Evolutionary conservation across 192 early-diverging fungal genomes (phyloP).

Genomic region (Coemansia sp.): DNA sequence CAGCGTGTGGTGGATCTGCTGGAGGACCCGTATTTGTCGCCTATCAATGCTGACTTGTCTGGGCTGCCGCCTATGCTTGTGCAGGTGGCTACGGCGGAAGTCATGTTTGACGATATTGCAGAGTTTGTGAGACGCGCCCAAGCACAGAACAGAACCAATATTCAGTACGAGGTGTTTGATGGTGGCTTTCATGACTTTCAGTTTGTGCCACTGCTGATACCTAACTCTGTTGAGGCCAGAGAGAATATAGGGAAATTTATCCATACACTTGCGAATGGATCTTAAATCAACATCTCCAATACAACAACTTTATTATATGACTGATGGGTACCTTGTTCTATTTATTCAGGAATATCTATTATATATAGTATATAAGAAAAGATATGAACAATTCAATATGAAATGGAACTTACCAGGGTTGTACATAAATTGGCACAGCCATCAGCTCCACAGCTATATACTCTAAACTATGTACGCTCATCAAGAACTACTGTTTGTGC

Average conservation of each 20-base stretch:
- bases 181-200: constrained; percentile 51
- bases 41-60: constrained; percentile 22
- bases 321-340: background rate
- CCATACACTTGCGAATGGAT: background rate
- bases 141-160: background rate
- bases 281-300: too few relatives aligned
- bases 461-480: too few relatives aligned
- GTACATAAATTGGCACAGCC: too few relatives aligned
- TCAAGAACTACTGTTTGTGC: too few relatives aligned
- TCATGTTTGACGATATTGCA: constrained; percentile 44
- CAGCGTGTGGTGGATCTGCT: constrained; percentile 8
- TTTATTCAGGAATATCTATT: too few relatives aligned
- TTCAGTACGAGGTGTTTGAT: constrained; percentile 8
- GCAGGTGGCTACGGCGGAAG: constrained; percentile 37
- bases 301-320: background rate
- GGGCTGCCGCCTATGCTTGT: constrained; percentile 41
- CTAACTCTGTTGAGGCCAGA: constrained; percentile 8
- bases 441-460: too few relatives aligned
- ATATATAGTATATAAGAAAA: too few relatives aligned
- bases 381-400: too few relatives aligned
- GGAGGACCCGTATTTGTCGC: constrained; percentile 38
- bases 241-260: constrained; percentile 20
- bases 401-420: too few relatives aligned
- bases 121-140: constrained; percentile 30
- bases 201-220: constrained; percentile 3